These are phyloP conservation scores for Ascochyta koolunga DNA, from an alignment of 2,329 filamentous ascomycete genomes.

Conservation along the genomic window DNA sequence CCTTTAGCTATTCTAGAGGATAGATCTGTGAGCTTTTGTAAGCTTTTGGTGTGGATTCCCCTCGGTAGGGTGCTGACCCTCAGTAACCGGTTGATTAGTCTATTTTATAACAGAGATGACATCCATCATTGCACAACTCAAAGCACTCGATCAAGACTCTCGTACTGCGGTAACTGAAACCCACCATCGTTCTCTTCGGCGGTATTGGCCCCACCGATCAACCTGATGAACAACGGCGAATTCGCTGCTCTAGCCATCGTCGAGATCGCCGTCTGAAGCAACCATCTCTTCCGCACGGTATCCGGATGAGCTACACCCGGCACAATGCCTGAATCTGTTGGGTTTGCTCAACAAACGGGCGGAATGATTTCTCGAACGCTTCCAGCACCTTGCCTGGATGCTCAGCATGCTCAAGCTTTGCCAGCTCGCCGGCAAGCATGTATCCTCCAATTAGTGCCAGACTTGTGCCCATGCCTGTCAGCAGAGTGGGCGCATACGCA, in stretches of 20 bases:
- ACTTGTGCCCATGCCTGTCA: conserved; percentile 52
- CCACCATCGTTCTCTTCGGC: conserved; percentile 19
- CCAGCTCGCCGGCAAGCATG: conserved; percentile 46
- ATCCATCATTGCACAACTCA: not conserved
- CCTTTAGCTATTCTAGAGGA: no score
- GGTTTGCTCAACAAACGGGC: conserved; percentile 33
- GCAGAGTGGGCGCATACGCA: conserved; percentile 56
- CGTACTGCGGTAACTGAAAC: conserved; percentile 24
- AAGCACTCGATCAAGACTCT: conserved; percentile 2
- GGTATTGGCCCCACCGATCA: conserved; percentile 5
- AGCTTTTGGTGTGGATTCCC: no score
- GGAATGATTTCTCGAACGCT: conserved; percentile 30
- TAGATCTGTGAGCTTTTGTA: no score
- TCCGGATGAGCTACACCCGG: conserved; percentile 30
- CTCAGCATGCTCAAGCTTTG: conserved; percentile 14
- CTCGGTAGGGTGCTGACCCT: no score
- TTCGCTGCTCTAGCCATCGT: conserved; percentile 13
- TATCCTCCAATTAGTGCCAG: conserved; percentile 49
- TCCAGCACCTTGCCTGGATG: conserved; percentile 25
- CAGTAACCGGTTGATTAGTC: no score
- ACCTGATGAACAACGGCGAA: conserved; percentile 16
- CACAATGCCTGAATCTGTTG: conserved; percentile 32
- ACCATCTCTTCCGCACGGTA: conserved; percentile 29
- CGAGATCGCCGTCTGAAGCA: conserved; percentile 19
- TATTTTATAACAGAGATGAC: not conserved